These are phyloP conservation scores for Taphrina deformans DNA, from an alignment of 1,139 yeast genomes.

Conservation along the genomic window DNA sequence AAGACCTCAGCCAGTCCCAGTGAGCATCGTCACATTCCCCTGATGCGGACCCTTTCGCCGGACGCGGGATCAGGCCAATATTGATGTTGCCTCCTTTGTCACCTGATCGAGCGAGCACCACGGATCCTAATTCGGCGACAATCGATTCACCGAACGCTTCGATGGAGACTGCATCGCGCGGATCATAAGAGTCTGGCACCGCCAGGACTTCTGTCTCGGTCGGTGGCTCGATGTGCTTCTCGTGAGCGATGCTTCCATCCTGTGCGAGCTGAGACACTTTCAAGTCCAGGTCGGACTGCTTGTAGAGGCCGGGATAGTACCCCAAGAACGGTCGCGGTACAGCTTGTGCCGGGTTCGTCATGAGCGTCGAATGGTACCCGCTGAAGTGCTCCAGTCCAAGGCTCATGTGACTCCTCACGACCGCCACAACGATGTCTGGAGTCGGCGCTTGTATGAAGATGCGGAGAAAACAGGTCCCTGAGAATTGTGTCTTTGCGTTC, in stretches of 20 bases:
- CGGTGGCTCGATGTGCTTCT: constrained; percentile 4
- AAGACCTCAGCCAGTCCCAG: constrained; percentile 40
- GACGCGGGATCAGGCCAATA: constrained; percentile 39
- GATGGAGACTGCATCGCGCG: constrained; percentile 33
- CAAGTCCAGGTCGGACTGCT: constrained; percentile 6
- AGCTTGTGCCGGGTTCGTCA: constrained; percentile 25
- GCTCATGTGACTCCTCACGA: constrained; percentile 8
- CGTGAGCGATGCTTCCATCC: background rate
- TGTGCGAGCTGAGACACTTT: background rate
- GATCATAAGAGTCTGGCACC: constrained; percentile 35
- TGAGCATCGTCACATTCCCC: constrained; percentile 26
- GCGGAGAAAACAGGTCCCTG: constrained; percentile 29
- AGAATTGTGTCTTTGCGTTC: constrained; percentile 27
- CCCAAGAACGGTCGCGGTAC: constrained; percentile 20
- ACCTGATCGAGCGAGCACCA: constrained; percentile 40
- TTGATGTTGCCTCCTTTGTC: constrained; percentile 40
- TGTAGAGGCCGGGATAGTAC: constrained; percentile 24
- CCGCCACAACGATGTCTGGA: constrained; percentile 18
- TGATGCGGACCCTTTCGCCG: constrained; percentile 28
- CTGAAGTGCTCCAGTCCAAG: constrained; percentile 29
- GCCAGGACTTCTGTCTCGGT: constrained; percentile 1
- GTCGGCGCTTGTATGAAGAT: constrained; percentile 28
- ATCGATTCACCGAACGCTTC: constrained; percentile 37
- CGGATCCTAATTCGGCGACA: constrained; percentile 32
- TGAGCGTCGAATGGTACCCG: constrained; percentile 23